Conservation (phyloP, 192 early-diverging fungal species). For the Borealophlyctis nickersoniae region DNA sequence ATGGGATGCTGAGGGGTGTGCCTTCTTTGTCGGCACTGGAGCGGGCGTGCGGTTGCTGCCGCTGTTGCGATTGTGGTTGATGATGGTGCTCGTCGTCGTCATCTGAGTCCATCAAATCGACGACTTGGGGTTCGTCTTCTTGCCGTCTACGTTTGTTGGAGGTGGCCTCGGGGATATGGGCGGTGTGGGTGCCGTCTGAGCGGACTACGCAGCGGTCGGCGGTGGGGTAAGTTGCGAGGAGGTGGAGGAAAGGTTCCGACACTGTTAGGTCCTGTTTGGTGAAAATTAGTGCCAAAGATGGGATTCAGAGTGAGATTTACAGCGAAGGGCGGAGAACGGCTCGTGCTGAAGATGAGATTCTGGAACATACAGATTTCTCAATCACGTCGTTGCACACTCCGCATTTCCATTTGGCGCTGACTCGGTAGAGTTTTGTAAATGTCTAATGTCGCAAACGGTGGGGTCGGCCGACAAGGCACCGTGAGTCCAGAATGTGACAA, state of each 20-base stretch:
- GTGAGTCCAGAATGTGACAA: background rate
- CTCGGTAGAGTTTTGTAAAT: constrained; percentile 18
- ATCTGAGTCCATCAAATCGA: background rate
- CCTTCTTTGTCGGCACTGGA: no score
- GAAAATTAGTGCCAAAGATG: no score
- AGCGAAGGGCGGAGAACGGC: no score
- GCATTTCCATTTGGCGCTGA: constrained; percentile 26
- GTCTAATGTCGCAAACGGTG: constrained; percentile 8
- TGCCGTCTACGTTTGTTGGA: background rate
- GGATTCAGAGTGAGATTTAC: no score
- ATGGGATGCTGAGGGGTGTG: no score
- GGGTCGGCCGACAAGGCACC: no score
- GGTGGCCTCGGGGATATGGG: background rate
- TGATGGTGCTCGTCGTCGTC: background rate
- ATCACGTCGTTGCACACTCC: constrained; percentile 17
- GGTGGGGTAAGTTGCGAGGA: constrained; percentile 17
- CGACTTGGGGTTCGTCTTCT: background rate
- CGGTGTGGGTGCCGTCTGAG: constrained; percentile 15
- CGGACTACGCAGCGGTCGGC: constrained; percentile 18
- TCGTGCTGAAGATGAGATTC: background rate
- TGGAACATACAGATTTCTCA: constrained; percentile 13
- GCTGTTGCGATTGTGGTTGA: no score
- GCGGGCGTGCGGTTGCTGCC: no score
- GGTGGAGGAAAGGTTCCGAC: constrained; percentile 23
- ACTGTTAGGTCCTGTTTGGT: constrained; percentile 15